These are phyloP conservation scores for Podospora pseudopauciseta DNA, from an alignment of 495 filamentous ascomycete species.

Conservation along the genomic window DNA sequence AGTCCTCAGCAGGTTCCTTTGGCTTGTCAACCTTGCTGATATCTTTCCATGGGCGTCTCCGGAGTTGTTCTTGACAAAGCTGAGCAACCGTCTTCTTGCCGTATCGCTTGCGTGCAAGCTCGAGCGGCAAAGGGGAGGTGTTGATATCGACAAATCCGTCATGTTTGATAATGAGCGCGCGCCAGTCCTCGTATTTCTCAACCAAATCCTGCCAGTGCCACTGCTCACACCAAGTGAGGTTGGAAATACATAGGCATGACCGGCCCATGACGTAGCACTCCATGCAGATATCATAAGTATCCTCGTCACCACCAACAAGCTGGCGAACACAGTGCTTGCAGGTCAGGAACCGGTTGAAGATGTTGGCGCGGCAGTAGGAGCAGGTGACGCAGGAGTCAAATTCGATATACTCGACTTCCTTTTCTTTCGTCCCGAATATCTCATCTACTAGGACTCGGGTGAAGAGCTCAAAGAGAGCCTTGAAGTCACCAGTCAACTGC, in stretches of 20 bases:
- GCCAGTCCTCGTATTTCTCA: conserved; percentile 77
- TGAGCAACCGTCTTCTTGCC: conserved; percentile 77
- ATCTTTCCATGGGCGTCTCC: conserved; percentile 61
- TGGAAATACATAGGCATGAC: conserved; percentile 81
- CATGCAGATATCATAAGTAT: conserved; percentile 93
- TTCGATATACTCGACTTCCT: conserved; percentile 63
- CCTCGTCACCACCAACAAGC: conserved; percentile 58
- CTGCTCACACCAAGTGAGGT: conserved; percentile 87
- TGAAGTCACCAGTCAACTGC: conserved; percentile 73
- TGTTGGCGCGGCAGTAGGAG: conserved; percentile 92
- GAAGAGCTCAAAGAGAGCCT: conserved; percentile 69
- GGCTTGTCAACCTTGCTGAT: conserved; percentile 43
- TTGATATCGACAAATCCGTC: conserved; percentile 57
- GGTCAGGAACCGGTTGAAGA: conserved; percentile 94
- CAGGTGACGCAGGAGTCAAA: conserved; percentile 91
- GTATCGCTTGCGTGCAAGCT: conserved; percentile 57
- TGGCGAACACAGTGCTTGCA: conserved; percentile 69
- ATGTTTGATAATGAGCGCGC: conserved; percentile 65
- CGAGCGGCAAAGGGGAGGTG: conserved; percentile 59
- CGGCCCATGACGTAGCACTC: conserved; percentile 94
- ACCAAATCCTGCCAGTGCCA: conserved; percentile 77
- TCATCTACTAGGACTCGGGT: conserved; percentile 77
- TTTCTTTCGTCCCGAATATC: conserved; percentile 67
- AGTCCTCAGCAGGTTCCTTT: conserved; percentile 14
- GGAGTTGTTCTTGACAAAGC: conserved; percentile 84